Evolutionary conservation across 1,284 basidiomycete genomes (phyloP), one percentile per base, ranked within the genome.

Genomic region (Butyriboletus appendiculatus): DNA sequence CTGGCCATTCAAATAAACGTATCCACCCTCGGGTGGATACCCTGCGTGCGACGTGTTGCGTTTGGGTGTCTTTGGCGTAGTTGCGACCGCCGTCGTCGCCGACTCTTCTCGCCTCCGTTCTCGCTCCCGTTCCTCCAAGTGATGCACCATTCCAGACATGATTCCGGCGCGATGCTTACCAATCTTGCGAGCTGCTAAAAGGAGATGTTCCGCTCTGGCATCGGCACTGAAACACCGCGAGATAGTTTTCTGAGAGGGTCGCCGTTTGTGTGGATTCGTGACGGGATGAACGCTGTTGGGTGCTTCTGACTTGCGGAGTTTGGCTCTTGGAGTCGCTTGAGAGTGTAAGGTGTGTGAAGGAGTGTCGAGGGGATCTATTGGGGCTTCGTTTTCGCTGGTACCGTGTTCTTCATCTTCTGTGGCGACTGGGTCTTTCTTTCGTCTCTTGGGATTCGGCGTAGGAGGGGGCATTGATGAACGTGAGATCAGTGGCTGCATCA

Each of bases 161-260:
- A 75, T 56, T 3, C 71, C 71, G 1, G 75, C 73, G 7, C 79
- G 75, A 26, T 76, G 67, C 43, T 72, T 74, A 10, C 80, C 81
- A 0, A 81, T 64, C 52, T 63, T 78, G 35, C 77, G 72, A n/a
- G 78, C 78, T 3, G 80, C 81, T 18, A 77, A 63, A 10, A 81
- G 65, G 18, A 82, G 64, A 55, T 77, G 78, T 55, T 81, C 79
- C 12, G 72, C 70, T 24, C 77, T 74, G 8, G 81, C 79, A 52
- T 81, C 81, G 4, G 75, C 67, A 32, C 75, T 70, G 2, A 75
- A 45, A 12, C 61, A 57, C 20, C 58, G 65, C 4, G 53, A 57
- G 9, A 32, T 12, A 7, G 45, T 42, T 42, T 68, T 73, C 20
- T 67, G 63, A 41, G 56, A 68, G 15, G 58, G 53, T 20, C 65